These are phyloP conservation scores for Theileria orientalis DNA, from an alignment of 169 alveolate genomes.

Conservation along the genomic window DNA sequence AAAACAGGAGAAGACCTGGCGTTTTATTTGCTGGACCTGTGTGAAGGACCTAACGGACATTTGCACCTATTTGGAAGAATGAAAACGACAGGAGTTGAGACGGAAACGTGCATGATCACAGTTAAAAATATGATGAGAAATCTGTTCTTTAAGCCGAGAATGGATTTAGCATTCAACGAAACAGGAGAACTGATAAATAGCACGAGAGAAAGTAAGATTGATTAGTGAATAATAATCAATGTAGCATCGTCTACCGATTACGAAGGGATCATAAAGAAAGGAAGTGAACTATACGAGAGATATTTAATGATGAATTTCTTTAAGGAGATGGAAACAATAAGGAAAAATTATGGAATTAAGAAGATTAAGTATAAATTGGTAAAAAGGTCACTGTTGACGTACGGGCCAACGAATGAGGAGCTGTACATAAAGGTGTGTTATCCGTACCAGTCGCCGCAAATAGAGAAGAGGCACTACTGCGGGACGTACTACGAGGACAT, in stretches of 20 bases:
- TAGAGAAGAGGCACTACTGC: conserved; percentile 22
- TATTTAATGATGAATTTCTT: conserved; percentile 53
- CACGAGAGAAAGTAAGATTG: too few species aligned
- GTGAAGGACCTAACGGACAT: conserved; percentile 39
- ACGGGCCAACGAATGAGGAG: conserved; percentile 61
- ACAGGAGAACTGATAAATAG: conserved; percentile 5
- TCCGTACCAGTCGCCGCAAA: conserved; percentile 43
- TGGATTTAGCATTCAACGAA: conserved; percentile 51
- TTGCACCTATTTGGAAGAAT: conserved; percentile 52
- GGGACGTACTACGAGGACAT: conserved; percentile 53
- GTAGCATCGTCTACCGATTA: too few species aligned
- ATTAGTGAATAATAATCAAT: too few species aligned
- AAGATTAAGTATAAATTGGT: conserved; percentile 59
- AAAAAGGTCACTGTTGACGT: conserved; percentile 56
- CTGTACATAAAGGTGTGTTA: conserved; percentile 61
- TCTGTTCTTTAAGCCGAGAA: conserved; percentile 57
- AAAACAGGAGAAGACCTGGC: conserved; percentile 20
- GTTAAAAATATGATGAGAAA: conserved; percentile 47
- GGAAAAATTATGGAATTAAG: conserved; percentile 53
- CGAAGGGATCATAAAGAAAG: conserved; percentile 25
- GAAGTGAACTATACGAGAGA: conserved; percentile 31
- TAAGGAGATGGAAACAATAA: conserved; percentile 42
- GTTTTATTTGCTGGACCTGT: conserved; percentile 49
- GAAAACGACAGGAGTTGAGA: conserved; percentile 1
- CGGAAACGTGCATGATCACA: conserved; percentile 60